phyloP scores from a whole-genome alignment of 2,329 filamentous ascomycete species.

The Beauveria sp. region DNA sequence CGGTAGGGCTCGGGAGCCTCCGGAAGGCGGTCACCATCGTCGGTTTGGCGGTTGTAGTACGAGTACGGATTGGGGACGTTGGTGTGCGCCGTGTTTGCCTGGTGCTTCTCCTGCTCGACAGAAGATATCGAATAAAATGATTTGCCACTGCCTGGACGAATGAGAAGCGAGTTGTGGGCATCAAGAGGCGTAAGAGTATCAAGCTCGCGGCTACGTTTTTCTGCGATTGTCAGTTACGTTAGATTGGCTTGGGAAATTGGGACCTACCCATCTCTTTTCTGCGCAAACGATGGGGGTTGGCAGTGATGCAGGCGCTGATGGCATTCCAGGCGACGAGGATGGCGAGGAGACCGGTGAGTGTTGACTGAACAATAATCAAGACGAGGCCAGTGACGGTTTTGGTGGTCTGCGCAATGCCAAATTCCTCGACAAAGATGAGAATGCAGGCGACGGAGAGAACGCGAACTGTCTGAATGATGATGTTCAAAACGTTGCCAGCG shows the following conservation, averaged over 20 bases:
- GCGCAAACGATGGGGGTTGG: slow-evolving; percentile 84
- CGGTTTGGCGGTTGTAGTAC: neutral
- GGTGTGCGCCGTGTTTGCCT: slow-evolving; percentile 18
- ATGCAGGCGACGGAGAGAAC: slow-evolving; percentile 85
- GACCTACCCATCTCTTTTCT: slow-evolving; percentile 82
- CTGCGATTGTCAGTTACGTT: slow-evolving; percentile 36
- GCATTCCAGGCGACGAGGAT: slow-evolving; percentile 87
- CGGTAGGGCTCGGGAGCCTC: neutral
- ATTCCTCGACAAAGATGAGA: slow-evolving; percentile 86
- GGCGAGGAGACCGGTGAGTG: slow-evolving; percentile 72
- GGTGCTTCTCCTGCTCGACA: slow-evolving; percentile 28
- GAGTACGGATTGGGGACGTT: slow-evolving; percentile 27
- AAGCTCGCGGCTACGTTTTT: slow-evolving; percentile 64
- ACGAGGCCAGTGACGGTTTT: slow-evolving; percentile 92
- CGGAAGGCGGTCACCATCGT: neutral
- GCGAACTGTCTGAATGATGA: slow-evolving; percentile 80
- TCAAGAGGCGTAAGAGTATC: slow-evolving; percentile 83
- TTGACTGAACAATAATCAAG: slow-evolving; percentile 83
- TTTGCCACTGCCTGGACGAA: slow-evolving; percentile 33
- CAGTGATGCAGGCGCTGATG: slow-evolving; percentile 70
- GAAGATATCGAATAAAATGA: slow-evolving; percentile 38
- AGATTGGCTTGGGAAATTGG: slow-evolving; percentile 1
- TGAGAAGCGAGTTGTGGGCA: slow-evolving; percentile 77
- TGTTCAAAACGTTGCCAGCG: slow-evolving; percentile 88
- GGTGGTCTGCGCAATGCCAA: slow-evolving; percentile 82